Conservation (phyloP, 139 green algal species). For the Volvox reticuliferus region DNA sequence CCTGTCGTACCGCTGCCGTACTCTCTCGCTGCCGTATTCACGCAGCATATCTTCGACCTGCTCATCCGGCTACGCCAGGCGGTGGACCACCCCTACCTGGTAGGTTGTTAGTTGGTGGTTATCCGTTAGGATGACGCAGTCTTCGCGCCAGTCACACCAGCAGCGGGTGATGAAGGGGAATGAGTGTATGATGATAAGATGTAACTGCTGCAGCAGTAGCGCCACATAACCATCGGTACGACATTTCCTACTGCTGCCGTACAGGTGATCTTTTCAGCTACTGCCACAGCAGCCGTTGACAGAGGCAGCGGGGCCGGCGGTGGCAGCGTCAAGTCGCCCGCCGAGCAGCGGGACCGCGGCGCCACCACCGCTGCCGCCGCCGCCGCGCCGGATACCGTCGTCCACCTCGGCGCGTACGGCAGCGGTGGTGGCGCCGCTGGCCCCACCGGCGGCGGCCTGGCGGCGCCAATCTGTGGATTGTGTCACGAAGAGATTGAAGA, state of each 20-base stretch:
- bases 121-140: not conserved
- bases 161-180: too few relatives aligned
- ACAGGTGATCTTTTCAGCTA: constrained; percentile 41
- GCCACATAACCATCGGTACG: too few relatives aligned
- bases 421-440: not conserved
- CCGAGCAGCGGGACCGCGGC: not conserved
- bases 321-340: not conserved
- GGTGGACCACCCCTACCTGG: constrained; percentile 92
- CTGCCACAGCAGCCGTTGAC: constrained; percentile 6
- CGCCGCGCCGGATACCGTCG: not conserved
- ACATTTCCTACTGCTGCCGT: not conserved
- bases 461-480: constrained; percentile 69
- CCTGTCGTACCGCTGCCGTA: too few relatives aligned
- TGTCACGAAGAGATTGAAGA: constrained; percentile 87
- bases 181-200: too few relatives aligned
- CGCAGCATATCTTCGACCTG: constrained; percentile 95
- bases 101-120: constrained; percentile 55
- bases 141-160: too few relatives aligned
- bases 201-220: too few relatives aligned
- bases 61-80: constrained; percentile 89
- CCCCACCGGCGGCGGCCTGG: not conserved
- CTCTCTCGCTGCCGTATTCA: too few relatives aligned
- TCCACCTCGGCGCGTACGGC: not conserved
- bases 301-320: not conserved
- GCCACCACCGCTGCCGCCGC: not conserved